phyloP scores from a whole-genome alignment of 352 stramenopile species.

The Phytopythium litorale region DNA sequence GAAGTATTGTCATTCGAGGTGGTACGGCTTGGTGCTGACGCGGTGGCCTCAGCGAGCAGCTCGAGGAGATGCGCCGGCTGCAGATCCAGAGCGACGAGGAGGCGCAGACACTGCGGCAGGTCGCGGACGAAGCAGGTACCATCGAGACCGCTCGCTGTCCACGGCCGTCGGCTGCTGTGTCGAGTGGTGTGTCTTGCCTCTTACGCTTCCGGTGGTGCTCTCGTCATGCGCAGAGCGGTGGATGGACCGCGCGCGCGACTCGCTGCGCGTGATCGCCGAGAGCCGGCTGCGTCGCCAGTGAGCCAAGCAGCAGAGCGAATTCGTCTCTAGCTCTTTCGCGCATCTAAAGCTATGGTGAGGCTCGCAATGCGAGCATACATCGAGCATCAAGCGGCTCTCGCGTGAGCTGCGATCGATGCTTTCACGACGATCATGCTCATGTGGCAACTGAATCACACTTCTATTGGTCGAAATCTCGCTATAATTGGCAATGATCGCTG shows the following conservation, averaged over 20 bases:
- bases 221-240: conserved; percentile 44
- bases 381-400: too few relatives aligned
- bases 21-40: neutral
- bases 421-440: too few relatives aligned
- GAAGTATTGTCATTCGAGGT: too few relatives aligned
- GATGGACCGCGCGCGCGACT: conserved; percentile 81
- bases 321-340: conserved; percentile 9
- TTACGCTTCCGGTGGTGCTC: conserved; percentile 1
- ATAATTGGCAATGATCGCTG: neutral
- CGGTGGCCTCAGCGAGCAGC: conserved; percentile 46
- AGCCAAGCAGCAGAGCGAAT: neutral
- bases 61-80: conserved; percentile 71
- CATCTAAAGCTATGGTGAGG: too few relatives aligned
- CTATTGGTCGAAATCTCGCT: conserved; percentile 1
- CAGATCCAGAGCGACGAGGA: conserved; percentile 86
- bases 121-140: conserved; percentile 74
- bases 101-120: conserved; percentile 76
- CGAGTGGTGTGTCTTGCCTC: neutral
- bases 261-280: conserved; percentile 79
- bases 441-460: neutral
- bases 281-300: conserved; percentile 55
- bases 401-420: too few relatives aligned
- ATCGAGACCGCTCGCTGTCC: too few relatives aligned
- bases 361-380: too few relatives aligned
- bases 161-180: too few relatives aligned